Percentiles rank a stretch among this genome's conserved stretches.
Evolutionary conservation across 352 stramenopile species (phyloP).

Genomic region (Plasmopara viticola): DNA sequence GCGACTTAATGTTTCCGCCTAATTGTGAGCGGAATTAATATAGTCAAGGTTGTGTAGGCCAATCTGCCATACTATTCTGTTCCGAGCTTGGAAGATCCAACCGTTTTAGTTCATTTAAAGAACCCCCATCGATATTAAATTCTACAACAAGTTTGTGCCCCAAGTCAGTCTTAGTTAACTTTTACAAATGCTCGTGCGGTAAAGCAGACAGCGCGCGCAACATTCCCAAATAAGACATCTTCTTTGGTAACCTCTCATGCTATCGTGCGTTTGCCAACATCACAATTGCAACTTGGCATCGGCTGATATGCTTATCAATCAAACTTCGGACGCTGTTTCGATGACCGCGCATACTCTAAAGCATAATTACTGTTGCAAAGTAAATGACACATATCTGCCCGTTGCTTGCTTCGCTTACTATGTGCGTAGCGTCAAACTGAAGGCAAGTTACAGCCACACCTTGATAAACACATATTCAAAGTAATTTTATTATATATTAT

Average conservation of each 20-base stretch:
- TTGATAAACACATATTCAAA: slow-evolving; percentile 52
- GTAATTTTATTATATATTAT: slow-evolving; percentile 53
- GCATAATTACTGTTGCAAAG: slow-evolving; percentile 58
- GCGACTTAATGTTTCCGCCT: slow-evolving; percentile 44
- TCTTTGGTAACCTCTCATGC: slow-evolving; percentile 33
- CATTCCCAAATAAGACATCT: slow-evolving; percentile 79
- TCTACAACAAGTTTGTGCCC: slow-evolving; percentile 73
- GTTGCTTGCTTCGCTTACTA: slow-evolving; percentile 49
- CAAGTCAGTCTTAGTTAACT: no score
- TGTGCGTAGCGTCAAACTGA: slow-evolving; percentile 70
- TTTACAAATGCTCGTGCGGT: slow-evolving; percentile 67
- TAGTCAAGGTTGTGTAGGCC: slow-evolving; percentile 62
- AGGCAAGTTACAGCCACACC: slow-evolving; percentile 49
- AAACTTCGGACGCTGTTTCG: slow-evolving; percentile 42
- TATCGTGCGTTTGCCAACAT: slow-evolving; percentile 58
- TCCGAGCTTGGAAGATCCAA: slow-evolving; percentile 44
- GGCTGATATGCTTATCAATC: slow-evolving; percentile 65
- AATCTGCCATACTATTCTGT: slow-evolving; percentile 39
- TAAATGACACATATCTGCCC: slow-evolving; percentile 66
- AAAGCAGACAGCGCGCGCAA: slow-evolving; percentile 69
- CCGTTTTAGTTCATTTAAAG: slow-evolving; percentile 39
- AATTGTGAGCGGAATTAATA: slow-evolving; percentile 46
- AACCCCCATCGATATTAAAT: slow-evolving; percentile 30
- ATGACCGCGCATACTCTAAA: slow-evolving; percentile 62
- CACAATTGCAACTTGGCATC: slow-evolving; percentile 55